These are phyloP conservation scores for Yarrowia osloensis DNA, from an alignment of 805 yeast genomes.

Conservation along the genomic window DNA sequence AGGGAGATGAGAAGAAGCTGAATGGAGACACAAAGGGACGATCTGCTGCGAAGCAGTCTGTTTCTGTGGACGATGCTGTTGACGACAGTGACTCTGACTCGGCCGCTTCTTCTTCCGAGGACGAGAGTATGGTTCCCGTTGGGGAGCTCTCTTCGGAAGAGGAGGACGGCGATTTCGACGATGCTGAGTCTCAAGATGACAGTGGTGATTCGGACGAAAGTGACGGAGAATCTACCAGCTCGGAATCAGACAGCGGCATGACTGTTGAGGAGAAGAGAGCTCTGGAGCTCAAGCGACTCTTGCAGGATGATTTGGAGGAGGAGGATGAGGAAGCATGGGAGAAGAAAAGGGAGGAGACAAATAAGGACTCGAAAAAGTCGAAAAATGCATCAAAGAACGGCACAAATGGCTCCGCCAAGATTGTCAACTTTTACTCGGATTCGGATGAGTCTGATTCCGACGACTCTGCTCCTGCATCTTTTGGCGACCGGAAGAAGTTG, in stretches of 20 bases:
- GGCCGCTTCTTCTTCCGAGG: not conserved
- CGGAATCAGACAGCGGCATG: conserved; percentile 1
- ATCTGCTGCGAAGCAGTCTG: not conserved
- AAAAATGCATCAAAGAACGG: not conserved
- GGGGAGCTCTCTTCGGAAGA: conserved; percentile 1
- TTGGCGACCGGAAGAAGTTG: conserved; percentile 36
- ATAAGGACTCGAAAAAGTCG: not conserved
- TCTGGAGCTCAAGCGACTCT: conserved; percentile 7
- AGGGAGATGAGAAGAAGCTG: not conserved
- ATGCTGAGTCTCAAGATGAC: conserved; percentile 1
- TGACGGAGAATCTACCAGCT: not conserved
- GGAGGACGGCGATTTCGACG: conserved; percentile 17
- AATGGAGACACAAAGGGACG: not conserved
- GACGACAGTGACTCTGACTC: not conserved
- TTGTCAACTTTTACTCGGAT: conserved; percentile 34
- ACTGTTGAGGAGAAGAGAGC: conserved; percentile 4
- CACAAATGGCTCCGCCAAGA: not conserved
- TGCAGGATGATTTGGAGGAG: conserved; percentile 9
- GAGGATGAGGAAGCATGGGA: not conserved
- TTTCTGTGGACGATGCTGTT: not conserved
- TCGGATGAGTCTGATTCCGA: conserved; percentile 33
- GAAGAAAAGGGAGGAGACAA: not conserved
- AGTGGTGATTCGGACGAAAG: not conserved
- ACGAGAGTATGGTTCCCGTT: not conserved
- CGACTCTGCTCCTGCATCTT: not conserved